Percentiles rank a stretch among this genome's conserved stretches.
Evolutionary conservation across 2,329 filamentous ascomycete genomes (phyloP).

Genomic region (Xylaria sp.): DNA sequence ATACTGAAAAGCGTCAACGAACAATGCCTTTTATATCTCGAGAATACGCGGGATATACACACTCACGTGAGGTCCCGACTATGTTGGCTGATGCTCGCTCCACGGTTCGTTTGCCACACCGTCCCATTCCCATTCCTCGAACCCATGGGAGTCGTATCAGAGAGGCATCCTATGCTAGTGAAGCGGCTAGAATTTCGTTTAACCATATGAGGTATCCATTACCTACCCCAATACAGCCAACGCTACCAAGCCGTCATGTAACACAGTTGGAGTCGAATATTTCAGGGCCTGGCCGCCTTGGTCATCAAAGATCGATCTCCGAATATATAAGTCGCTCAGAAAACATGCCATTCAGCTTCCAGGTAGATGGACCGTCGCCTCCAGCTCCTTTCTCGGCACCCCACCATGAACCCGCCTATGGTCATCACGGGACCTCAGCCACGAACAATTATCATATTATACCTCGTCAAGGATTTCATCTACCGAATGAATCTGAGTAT

Average conservation of each 20-base stretch:
- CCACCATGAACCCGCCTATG: slow-evolving; percentile 31
- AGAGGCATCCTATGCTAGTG: slow-evolving; percentile 44
- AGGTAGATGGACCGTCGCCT: slow-evolving; percentile 30
- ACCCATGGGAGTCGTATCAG: slow-evolving; percentile 51
- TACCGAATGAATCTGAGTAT: not conserved
- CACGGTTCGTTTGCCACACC: slow-evolving; percentile 44
- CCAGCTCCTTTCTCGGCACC: slow-evolving; percentile 25
- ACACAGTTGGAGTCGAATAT: slow-evolving; percentile 40
- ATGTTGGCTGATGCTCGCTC: slow-evolving; percentile 32
- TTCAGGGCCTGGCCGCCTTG: slow-evolving; percentile 37
- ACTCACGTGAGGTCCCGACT: not conserved
- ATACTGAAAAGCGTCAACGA: slow-evolving; percentile 20
- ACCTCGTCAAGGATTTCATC: not conserved
- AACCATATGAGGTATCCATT: slow-evolving; percentile 40
- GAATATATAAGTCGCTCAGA: slow-evolving; percentile 41
- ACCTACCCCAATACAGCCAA: slow-evolving; percentile 42
- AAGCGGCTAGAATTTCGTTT: slow-evolving; percentile 30
- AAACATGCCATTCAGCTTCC: slow-evolving; percentile 36
- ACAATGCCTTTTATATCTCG: not conserved
- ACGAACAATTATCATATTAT: slow-evolving; percentile 35
- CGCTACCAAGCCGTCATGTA: slow-evolving; percentile 39
- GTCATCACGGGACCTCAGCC: slow-evolving; percentile 26
- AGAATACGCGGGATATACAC: not conserved
- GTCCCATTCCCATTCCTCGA: slow-evolving; percentile 48
- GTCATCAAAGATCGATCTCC: slow-evolving; percentile 49